A percentile compares a stretch with the other conserved stretches of the same genome.
phyloP scores from a whole-genome alignment of 2,329 filamentous ascomycete genomes.

The Grosmannia serpens region DNA sequence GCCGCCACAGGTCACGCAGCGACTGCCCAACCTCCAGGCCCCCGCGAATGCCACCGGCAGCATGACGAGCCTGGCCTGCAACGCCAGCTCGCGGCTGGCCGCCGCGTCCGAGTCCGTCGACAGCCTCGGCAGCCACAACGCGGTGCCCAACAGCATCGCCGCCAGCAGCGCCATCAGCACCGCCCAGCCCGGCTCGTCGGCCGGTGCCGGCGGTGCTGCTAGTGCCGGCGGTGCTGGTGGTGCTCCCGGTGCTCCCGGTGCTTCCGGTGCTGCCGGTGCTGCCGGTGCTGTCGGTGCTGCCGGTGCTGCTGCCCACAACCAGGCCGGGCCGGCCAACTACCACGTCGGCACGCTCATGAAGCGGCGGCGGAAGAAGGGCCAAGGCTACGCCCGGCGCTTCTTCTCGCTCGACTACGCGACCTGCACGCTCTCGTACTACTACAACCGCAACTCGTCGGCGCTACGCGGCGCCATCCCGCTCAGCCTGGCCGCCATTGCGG shows the following conservation, averaged over 20 bases:
- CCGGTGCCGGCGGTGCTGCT: no score
- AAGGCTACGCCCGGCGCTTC: constrained; percentile 85
- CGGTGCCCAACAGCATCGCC: constrained; percentile 25
- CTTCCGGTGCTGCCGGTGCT: no score
- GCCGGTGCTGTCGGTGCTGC: not conserved
- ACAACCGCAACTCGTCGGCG: constrained; percentile 85
- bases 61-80: constrained; percentile 42
- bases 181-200: not conserved
- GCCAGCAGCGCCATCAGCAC: not conserved
- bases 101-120: constrained; percentile 44
- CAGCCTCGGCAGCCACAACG: constrained; percentile 44
- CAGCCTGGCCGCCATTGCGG: constrained; percentile 80
- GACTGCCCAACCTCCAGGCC: constrained; percentile 49
- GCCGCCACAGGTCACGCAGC: constrained; percentile 62
- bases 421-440: constrained; percentile 91
- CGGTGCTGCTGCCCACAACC: not conserved
- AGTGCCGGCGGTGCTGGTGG: no score
- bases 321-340: constrained; percentile 38
- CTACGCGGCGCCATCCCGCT: constrained; percentile 86
- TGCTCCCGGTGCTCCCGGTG: no score
- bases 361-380: constrained; percentile 82
- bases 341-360: constrained; percentile 83
- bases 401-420: constrained; percentile 94
- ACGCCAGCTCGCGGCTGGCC: constrained; percentile 24
- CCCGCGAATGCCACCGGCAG: constrained; percentile 24